Evolutionary conservation across 345 rosid species (phyloP).

Genomic region (Brassica carinata): DNA sequence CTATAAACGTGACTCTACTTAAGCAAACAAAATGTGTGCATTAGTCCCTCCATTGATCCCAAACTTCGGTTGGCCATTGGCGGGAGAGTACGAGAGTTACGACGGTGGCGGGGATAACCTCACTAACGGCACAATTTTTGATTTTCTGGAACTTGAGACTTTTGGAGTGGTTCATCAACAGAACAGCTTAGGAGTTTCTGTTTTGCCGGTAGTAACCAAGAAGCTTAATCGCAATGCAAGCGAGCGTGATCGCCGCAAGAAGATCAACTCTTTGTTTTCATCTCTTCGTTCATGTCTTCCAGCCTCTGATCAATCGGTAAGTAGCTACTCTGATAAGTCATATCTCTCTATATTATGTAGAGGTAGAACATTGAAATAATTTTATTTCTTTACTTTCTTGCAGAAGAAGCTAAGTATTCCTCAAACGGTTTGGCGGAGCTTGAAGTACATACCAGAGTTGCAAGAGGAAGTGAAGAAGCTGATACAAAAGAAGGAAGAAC

Average conservation of each 20-base stretch:
- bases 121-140: conserved; percentile 23
- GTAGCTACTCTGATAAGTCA: background rate
- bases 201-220: conserved; percentile 38
- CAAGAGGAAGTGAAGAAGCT: background rate
- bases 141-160: conserved; percentile 31
- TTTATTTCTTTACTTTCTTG: background rate
- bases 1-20: background rate
- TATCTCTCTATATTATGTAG: background rate
- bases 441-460: background rate
- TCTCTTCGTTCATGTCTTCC: conserved; percentile 68
- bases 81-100: conserved; percentile 36
- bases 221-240: conserved; percentile 78
- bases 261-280: conserved; percentile 38
- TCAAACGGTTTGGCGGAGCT: background rate
- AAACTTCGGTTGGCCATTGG: conserved; percentile 39
- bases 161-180: conserved; percentile 19
- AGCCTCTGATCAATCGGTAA: conserved; percentile 48
- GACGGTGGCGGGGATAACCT: conserved; percentile 23
- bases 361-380: background rate
- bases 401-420: background rate
- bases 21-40: conserved; percentile 35
- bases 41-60: conserved; percentile 40
- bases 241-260: conserved; percentile 70
- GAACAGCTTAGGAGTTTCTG: conserved; percentile 20
- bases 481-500: background rate